A percentile compares a stretch with the other conserved stretches of the same genome.
Evolutionary conservation across 345 rosid genomes (phyloP).

Genomic region (Aethionema arabicum): DNA sequence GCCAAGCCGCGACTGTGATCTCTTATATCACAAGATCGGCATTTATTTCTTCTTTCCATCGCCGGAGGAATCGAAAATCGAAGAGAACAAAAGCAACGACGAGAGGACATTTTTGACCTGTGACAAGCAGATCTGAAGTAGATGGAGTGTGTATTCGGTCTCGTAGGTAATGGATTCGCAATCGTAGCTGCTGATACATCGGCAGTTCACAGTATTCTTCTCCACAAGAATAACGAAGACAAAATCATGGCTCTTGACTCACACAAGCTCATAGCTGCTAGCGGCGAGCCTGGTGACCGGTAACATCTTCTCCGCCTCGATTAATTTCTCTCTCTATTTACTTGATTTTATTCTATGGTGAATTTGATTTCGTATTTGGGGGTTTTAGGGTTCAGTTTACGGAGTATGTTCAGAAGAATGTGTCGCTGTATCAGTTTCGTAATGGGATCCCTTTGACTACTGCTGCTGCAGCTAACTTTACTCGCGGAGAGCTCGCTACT

Average conservation of each 20-base stretch:
- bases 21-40: conserved; percentile 4
- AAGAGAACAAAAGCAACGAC: not conserved
- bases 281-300: conserved; percentile 98
- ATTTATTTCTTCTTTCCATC: not conserved
- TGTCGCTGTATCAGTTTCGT: conserved; percentile 82
- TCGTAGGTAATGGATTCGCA: conserved; percentile 86
- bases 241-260: conserved; percentile 96
- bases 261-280: conserved; percentile 93
- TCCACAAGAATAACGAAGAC: conserved; percentile 93
- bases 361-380: not conserved
- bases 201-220: conserved; percentile 86
- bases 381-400: conserved; percentile 81
- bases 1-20: conserved; percentile 35
- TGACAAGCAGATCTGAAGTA: conserved; percentile 33
- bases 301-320: conserved; percentile 22
- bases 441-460: conserved; percentile 94
- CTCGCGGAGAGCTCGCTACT: conserved; percentile 92
- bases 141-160: conserved; percentile 97
- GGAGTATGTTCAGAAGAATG: conserved; percentile 96
- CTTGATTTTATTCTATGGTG: not conserved
- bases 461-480: conserved; percentile 86
- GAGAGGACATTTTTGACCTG: not conserved
- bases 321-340: not conserved
- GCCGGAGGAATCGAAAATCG: conserved; percentile 17
- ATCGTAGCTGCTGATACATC: conserved; percentile 84